Percentiles rank a stretch among this genome's conserved stretches.
These are phyloP conservation scores for Raphanus hybrid DNA, from an alignment of 441 rosid species.

Conservation along the genomic window DNA sequence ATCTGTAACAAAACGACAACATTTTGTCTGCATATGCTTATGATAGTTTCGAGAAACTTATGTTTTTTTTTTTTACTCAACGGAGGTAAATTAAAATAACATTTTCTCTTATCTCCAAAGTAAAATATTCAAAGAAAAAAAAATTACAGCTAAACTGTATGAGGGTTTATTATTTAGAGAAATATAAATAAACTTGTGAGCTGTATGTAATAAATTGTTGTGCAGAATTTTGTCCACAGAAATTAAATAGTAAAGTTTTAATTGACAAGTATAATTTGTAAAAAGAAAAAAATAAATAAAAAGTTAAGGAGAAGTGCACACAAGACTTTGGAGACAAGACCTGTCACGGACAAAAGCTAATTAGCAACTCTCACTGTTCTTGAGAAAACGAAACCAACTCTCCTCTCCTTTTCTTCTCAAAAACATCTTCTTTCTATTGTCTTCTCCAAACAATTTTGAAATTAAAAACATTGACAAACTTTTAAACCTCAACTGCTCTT, in stretches of 20 bases:
- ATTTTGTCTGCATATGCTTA: constrained; percentile 10
- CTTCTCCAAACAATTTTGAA: constrained; percentile 21
- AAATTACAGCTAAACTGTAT: background rate
- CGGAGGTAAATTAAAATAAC: background rate
- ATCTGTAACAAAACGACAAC: constrained; percentile 19
- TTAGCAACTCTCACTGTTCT: constrained; percentile 32
- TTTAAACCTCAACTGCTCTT: constrained; percentile 31
- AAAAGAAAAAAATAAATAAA: background rate
- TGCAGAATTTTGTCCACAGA: constrained; percentile 38
- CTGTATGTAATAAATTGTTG: constrained; percentile 39
- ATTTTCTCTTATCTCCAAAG: background rate
- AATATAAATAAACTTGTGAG: constrained; percentile 20
- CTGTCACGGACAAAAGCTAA: constrained; percentile 21
- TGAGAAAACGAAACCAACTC: constrained; percentile 44
- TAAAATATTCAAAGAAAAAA: background rate
- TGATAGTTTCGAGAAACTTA: background rate
- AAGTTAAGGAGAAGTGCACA: constrained; percentile 15
- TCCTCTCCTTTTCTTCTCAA: constrained; percentile 48
- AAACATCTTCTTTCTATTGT: constrained; percentile 1
- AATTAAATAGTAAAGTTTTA: constrained; percentile 4
- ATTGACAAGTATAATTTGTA: background rate
- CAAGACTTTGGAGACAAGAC: constrained; percentile 38
- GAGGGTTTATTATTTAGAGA: background rate
- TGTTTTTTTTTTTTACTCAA: background rate
- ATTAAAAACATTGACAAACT: constrained; percentile 28